phyloP scores from a whole-genome alignment of 495 filamentous ascomycete species.

The Hypoxylon perforatum region DNA sequence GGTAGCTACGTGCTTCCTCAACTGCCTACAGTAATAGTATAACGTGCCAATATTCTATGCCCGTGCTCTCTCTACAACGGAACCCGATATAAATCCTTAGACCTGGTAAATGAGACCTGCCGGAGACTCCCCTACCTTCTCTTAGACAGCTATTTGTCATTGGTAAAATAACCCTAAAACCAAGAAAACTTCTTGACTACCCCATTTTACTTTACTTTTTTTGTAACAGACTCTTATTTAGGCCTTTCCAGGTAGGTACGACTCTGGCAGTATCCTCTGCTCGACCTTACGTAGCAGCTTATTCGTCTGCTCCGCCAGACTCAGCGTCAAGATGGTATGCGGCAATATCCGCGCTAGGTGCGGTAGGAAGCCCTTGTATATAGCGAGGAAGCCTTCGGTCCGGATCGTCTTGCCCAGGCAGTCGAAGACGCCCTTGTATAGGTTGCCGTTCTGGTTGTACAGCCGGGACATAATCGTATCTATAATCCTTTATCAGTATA shows the following conservation, averaged over 20 bases:
- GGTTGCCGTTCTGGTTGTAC: constrained; percentile 98
- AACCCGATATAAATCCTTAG: too few species aligned
- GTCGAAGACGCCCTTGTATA: constrained; percentile 92
- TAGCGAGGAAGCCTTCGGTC: constrained; percentile 90
- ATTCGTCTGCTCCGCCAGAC: constrained; percentile 95
- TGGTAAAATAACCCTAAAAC: too few species aligned
- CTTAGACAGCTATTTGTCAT: too few species aligned
- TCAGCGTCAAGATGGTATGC: constrained; percentile 93
- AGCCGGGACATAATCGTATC: constrained; percentile 99
- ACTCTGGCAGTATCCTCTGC: constrained; percentile 64
- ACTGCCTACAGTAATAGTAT: too few species aligned
- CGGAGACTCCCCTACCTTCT: too few species aligned
- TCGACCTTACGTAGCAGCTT: constrained; percentile 86
- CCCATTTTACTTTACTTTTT: neutral
- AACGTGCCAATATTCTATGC: too few species aligned
- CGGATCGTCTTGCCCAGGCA: constrained; percentile 90
- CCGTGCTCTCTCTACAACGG: too few species aligned
- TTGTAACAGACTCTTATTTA: constrained; percentile 18
- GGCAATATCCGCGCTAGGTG: constrained; percentile 94
- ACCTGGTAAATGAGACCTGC: too few species aligned
- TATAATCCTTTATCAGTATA: constrained; percentile 45
- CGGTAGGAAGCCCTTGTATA: constrained; percentile 98
- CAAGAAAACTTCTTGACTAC: neutral
- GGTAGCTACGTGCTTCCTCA: too few species aligned
- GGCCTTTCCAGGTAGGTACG: constrained; percentile 42